These are phyloP conservation scores for Cladochytrium replicatum DNA, from an alignment of 192 early-diverging fungal species.

Conservation along the genomic window DNA sequence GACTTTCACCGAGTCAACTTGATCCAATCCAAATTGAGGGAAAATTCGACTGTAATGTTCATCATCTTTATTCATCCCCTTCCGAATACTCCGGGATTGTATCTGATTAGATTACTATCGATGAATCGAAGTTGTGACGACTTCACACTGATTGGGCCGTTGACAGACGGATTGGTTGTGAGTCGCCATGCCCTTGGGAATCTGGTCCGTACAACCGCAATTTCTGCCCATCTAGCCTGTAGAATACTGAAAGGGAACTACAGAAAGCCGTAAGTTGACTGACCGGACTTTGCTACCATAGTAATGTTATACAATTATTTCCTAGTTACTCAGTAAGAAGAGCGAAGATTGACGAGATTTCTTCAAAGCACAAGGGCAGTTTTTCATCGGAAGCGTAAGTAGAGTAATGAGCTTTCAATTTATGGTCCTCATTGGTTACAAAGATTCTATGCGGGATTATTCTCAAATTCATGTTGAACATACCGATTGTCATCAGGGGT, in stretches of 20 bases:
- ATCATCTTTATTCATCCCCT: slow-evolving; percentile 65
- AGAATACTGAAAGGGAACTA: slow-evolving; percentile 42
- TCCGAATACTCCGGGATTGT: slow-evolving; percentile 47
- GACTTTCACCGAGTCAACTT: slow-evolving; percentile 36
- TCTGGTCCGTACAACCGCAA: slow-evolving; percentile 61
- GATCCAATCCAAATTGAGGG: background rate
- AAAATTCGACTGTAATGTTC: slow-evolving; percentile 25
- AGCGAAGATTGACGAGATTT: slow-evolving; percentile 33
- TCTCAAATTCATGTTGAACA: no score
- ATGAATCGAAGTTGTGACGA: slow-evolving; percentile 3
- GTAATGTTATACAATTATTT: background rate
- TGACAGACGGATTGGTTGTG: slow-evolving; percentile 64
- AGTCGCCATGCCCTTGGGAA: slow-evolving; percentile 54
- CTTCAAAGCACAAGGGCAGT: slow-evolving; percentile 24
- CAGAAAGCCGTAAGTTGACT: slow-evolving; percentile 41
- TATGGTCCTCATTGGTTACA: no score
- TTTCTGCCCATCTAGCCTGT: slow-evolving; percentile 51
- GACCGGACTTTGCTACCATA: background rate
- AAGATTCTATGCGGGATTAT: no score
- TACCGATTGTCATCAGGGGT: no score
- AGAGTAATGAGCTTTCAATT: no score
- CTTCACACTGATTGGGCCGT: slow-evolving; percentile 44
- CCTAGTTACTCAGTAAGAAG: slow-evolving; percentile 21
- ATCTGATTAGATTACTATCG: slow-evolving; percentile 53
- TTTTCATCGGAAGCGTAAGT: no score